Evolutionary conservation across 345 rosid genomes (phyloP).

Genomic region (Heritiera fomes): DNA sequence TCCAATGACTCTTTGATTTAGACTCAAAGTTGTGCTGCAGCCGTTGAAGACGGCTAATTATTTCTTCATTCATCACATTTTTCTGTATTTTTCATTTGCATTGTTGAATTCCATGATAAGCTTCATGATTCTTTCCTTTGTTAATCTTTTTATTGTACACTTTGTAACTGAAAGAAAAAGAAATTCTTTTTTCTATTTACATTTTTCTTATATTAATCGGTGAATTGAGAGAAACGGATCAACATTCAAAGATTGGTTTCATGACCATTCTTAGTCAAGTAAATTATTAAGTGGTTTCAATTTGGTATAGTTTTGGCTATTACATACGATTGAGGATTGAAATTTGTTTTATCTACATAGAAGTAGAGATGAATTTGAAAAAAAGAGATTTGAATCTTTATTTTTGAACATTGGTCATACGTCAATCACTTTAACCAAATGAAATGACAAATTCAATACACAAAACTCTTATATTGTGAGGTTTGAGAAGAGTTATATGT

Average conservation of each 20-base stretch:
- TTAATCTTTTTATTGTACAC: neutral
- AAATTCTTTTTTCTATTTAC: neutral
- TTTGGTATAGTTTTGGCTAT: neutral
- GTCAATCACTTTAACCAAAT: too few relatives aligned
- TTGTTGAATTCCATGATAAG: neutral
- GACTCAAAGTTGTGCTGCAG: neutral
- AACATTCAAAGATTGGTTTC: neutral
- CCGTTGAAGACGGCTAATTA: neutral
- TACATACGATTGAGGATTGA: neutral
- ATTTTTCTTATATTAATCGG: neutral
- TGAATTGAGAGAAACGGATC: neutral
- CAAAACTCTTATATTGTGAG: too few relatives aligned
- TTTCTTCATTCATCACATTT: neutral
- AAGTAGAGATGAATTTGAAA: neutral
- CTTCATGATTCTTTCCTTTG: neutral
- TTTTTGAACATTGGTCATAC: too few relatives aligned
- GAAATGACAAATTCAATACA: too few relatives aligned
- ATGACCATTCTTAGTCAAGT: neutral
- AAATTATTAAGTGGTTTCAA: neutral
- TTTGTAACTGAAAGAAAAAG: neutral
- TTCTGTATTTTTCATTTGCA: neutral
- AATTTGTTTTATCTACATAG: too few relatives aligned
- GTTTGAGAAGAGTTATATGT: too few relatives aligned
- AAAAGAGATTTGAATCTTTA: too few relatives aligned
- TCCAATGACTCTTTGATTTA: slow-evolving; percentile 14